Percentiles rank a stretch among this genome's conserved stretches.
These are phyloP conservation scores for Phytopythium chamaehyphon DNA, from an alignment of 352 stramenopile genomes.

Conservation along the genomic window DNA sequence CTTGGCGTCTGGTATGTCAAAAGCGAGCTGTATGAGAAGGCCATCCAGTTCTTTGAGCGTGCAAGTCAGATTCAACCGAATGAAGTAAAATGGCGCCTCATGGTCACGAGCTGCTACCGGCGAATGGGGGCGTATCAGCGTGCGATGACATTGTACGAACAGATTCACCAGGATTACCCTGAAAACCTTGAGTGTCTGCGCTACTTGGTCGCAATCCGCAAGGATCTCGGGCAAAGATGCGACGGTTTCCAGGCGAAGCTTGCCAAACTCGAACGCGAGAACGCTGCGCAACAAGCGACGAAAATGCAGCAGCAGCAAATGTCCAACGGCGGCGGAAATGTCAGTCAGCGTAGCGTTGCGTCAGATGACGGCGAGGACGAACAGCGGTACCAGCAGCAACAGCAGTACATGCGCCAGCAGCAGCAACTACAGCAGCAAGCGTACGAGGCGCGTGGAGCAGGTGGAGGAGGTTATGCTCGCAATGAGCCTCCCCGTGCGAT, in stretches of 20 bases:
- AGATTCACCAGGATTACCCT: constrained; percentile 93
- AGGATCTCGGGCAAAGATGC: constrained; percentile 90
- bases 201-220: constrained; percentile 93
- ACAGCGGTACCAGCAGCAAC: constrained; percentile 14
- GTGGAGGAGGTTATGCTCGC: constrained; percentile 3
- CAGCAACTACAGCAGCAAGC: constrained; percentile 25
- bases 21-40: constrained; percentile 95
- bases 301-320: constrained; percentile 33
- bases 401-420: constrained; percentile 14
- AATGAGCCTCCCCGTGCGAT: constrained; percentile 1
- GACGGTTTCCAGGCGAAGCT: constrained; percentile 93
- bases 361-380: constrained; percentile 28
- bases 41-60: constrained; percentile 95
- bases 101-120: constrained; percentile 96
- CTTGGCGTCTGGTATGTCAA: constrained; percentile 97
- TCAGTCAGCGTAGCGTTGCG: constrained; percentile 8
- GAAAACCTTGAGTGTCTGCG: constrained; percentile 92
- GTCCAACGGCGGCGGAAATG: constrained; percentile 13
- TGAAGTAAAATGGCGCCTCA: constrained; percentile 96
- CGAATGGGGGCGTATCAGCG: constrained; percentile 91
- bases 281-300: constrained; percentile 20
- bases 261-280: constrained; percentile 84
- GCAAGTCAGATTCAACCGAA: constrained; percentile 93
- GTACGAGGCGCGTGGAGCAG: constrained; percentile 8
- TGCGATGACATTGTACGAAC: constrained; percentile 92